Percentiles rank a stretch among this genome's conserved stretches.
phyloP scores from a whole-genome alignment of 306 rosid genomes.

The Casuarina glauca region DNA sequence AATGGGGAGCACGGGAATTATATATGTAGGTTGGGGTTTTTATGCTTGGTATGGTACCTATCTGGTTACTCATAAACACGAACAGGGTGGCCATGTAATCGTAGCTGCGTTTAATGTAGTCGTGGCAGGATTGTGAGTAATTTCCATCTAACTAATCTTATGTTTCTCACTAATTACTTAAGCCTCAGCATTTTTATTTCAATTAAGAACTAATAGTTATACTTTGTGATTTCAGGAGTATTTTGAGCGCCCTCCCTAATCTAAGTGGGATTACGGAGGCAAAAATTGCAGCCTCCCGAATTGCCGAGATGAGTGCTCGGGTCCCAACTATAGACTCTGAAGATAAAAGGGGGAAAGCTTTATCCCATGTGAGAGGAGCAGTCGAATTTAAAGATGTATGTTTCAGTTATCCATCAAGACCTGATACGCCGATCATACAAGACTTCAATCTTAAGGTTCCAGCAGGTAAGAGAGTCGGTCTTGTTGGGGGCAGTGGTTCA shows the following conservation, averaged over 20 bases:
- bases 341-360: constrained; percentile 41
- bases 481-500: constrained; percentile 89
- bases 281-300: constrained; percentile 46
- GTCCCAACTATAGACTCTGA: constrained; percentile 31
- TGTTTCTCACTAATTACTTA: neutral
- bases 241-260: constrained; percentile 79
- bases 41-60: constrained; percentile 91
- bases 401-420: constrained; percentile 76
- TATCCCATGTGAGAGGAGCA: constrained; percentile 51
- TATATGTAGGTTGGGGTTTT: constrained; percentile 85
- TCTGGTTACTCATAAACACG: constrained; percentile 68
- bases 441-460: constrained; percentile 58
- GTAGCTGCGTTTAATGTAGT: constrained; percentile 82
- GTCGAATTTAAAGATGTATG: constrained; percentile 57
- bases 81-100: constrained; percentile 78
- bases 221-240: constrained; percentile 39
- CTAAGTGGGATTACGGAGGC: constrained; percentile 57
- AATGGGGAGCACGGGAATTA: constrained; percentile 89
- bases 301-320: constrained; percentile 53
- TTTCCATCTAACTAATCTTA: constrained; percentile 17
- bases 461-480: constrained; percentile 66
- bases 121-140: constrained; percentile 93
- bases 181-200: constrained; percentile 8
- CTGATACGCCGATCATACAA: constrained; percentile 60
- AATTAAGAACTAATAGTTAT: constrained; percentile 10